Evolutionary conservation across 768 basidiomycete genomes (phyloP).

Genomic region (Crucibulum laeve): DNA sequence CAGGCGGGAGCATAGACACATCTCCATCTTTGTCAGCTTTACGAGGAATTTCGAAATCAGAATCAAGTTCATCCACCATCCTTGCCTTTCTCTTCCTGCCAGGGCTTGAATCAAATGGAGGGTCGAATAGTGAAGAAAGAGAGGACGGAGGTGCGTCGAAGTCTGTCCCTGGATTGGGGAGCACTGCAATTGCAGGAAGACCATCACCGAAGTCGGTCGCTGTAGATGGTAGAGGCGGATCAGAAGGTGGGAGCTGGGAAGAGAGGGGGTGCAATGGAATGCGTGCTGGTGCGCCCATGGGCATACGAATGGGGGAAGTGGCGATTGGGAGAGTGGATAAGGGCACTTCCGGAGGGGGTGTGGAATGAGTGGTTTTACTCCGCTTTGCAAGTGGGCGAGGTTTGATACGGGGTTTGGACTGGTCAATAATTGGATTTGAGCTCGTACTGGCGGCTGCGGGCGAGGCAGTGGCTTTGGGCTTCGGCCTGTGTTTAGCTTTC

Average conservation of each 20-base stretch:
- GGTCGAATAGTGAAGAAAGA: constrained; percentile 27
- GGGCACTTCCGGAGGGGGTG: constrained; percentile 5
- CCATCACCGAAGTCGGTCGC: constrained; percentile 13
- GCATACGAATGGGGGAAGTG: constrained; percentile 10
- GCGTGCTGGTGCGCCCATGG: constrained; percentile 13
- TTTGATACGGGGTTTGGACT: constrained; percentile 4
- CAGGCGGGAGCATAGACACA: constrained; percentile 9
- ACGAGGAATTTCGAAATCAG: constrained; percentile 7
- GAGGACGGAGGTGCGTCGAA: constrained; percentile 21
- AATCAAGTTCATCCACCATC: constrained; percentile 9
- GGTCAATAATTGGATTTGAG: background rate
- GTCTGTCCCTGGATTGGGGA: constrained; percentile 17
- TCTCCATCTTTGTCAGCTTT: background rate
- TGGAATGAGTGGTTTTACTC: background rate
- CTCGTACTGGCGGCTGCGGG: background rate
- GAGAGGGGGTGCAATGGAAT: constrained; percentile 12
- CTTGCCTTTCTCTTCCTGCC: constrained; percentile 14
- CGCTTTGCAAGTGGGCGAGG: constrained; percentile 7
- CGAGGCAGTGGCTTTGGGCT: constrained; percentile 15
- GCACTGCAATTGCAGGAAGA: constrained; percentile 30
- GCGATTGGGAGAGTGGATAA: constrained; percentile 10
- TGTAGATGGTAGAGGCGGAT: constrained; percentile 25
- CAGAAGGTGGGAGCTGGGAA: constrained; percentile 27
- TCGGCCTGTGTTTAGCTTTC: constrained; percentile 19
- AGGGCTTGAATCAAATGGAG: constrained; percentile 5